Percentiles rank a stretch among this genome's conserved stretches.
These are phyloP conservation scores for Fusarium austroafricanum DNA, from an alignment of 2,329 filamentous ascomycete genomes.

Conservation along the genomic window DNA sequence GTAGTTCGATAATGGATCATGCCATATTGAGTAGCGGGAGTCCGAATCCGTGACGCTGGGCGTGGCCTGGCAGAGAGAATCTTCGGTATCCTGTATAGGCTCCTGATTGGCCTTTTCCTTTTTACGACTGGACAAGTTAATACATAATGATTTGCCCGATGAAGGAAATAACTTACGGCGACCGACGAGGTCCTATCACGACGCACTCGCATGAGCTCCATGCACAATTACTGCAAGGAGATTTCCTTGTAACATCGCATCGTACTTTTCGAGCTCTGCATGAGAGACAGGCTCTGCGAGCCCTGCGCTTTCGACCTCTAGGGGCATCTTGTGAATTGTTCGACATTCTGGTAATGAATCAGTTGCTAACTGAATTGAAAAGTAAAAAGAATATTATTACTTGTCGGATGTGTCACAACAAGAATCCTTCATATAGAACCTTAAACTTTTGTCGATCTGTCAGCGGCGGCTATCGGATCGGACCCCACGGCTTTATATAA, in stretches of 20 bases:
- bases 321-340: too few relatives aligned
- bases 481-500: constrained; percentile 12
- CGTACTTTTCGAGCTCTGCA: constrained; percentile 16
- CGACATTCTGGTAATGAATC: neutral
- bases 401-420: fast-evolving
- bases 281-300: constrained; percentile 4
- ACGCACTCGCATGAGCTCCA: constrained; percentile 9
- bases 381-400: fast-evolving
- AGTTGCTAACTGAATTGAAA: fast-evolving
- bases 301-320: neutral
- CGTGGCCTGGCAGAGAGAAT: neutral
- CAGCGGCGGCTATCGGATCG: neutral
- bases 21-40: neutral
- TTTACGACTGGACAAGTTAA: neutral
- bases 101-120: neutral
- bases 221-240: constrained; percentile 14
- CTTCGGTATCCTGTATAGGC: too few relatives aligned
- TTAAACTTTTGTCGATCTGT: neutral
- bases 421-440: neutral
- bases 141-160: neutral
- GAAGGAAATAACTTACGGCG: neutral
- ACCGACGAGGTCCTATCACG: constrained; percentile 1
- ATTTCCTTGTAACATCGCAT: constrained; percentile 15
- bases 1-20: neutral
- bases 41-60: neutral